Conservation (phyloP, 2,329 filamentous ascomycete genomes). For the Penicillium sp. region DNA sequence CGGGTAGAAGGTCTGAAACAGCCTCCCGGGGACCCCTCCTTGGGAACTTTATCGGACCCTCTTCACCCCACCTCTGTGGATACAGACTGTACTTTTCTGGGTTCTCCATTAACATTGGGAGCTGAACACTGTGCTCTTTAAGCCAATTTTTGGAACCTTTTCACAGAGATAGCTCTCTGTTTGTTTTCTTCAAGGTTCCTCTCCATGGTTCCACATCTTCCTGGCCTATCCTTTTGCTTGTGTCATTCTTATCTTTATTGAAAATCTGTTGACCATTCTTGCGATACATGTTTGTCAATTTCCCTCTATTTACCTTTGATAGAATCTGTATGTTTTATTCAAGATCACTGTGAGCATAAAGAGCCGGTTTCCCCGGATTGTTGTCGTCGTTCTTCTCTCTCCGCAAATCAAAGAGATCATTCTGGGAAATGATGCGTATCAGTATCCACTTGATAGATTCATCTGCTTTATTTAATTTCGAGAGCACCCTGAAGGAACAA, state of each 20-base stretch:
- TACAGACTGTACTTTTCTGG: not conserved
- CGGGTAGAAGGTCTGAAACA: no score
- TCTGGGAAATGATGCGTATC: not conserved
- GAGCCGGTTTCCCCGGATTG: not conserved
- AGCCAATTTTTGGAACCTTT: not conserved
- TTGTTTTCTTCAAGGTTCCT: not conserved
- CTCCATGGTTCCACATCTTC: no score
- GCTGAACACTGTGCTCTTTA: not conserved
- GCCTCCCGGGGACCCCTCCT: no score
- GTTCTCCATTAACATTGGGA: not conserved
- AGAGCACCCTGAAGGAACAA: fast-evolving
- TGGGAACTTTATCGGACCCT: no score
- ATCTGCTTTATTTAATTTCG: not conserved
- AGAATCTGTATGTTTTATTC: no score
- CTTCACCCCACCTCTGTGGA: not conserved
- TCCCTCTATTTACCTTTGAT: no score
- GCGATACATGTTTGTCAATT: no score
- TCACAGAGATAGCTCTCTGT: not conserved
- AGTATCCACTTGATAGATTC: no score
- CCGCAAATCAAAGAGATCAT: not conserved
- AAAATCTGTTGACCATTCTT: no score
- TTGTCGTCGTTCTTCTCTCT: no score
- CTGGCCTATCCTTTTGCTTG: no score
- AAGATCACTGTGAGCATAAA: not conserved
- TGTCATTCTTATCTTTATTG: no score